These are phyloP conservation scores for Canariomyces notabilis DNA, from an alignment of 2,329 filamentous ascomycete species.

Conservation along the genomic window DNA sequence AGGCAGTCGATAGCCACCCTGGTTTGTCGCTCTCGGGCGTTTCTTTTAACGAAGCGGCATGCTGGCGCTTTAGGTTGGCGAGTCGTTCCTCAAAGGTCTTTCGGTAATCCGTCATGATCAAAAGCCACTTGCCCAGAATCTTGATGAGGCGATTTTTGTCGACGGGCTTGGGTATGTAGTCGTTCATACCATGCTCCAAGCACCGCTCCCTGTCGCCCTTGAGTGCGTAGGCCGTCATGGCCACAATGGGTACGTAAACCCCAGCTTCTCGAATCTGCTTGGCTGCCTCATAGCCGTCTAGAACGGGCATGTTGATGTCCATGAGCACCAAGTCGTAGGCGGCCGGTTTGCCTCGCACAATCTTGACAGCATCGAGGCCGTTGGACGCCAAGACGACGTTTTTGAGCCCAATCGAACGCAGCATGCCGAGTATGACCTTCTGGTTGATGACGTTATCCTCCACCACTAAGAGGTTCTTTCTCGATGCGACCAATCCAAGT, in stretches of 20 bases:
- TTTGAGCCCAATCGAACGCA: conserved; percentile 37
- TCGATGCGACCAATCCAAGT: conserved; percentile 34
- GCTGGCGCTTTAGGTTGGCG: background rate
- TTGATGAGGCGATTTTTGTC: conserved; percentile 24
- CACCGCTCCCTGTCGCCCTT: conserved; percentile 51
- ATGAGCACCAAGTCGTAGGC: conserved; percentile 48
- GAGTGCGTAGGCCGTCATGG: conserved; percentile 53
- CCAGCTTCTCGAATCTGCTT: conserved; percentile 40
- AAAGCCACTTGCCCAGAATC: conserved; percentile 13
- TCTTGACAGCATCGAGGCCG: conserved; percentile 38
- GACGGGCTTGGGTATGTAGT: conserved; percentile 42
- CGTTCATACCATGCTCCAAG: conserved; percentile 50
- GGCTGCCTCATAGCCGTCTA: conserved; percentile 51
- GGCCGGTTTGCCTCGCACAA: conserved; percentile 37
- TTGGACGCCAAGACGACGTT: conserved; percentile 39
- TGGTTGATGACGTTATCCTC: conserved; percentile 43
- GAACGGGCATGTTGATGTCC: conserved; percentile 56
- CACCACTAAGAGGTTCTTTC: conserved; percentile 37
- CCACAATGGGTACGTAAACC: conserved; percentile 35
- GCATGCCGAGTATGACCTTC: conserved; percentile 34
- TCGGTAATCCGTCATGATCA: conserved; percentile 14
- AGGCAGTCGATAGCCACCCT: background rate
- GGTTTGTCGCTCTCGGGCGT: background rate
- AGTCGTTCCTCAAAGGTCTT: conserved; percentile 12
- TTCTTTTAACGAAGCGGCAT: background rate